Base-by-base conservation (phyloP, 164 flowering plant genomes). In the Vitis cinerea region DNA sequence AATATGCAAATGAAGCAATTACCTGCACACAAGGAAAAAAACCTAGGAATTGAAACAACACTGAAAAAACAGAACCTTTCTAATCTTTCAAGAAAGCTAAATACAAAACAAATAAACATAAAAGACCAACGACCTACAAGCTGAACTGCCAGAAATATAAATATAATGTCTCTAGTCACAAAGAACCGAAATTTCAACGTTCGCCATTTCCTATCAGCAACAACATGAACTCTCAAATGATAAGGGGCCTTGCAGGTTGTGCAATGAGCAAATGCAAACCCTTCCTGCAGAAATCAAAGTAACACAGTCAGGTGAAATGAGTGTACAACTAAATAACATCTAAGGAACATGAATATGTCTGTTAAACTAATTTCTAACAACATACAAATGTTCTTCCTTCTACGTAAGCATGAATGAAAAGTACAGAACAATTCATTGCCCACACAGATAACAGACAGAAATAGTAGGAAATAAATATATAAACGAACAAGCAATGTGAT, bases 201-300 rank as follows among this genome's bases (percentile, higher is more conserved):
- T 72, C 99, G 79, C 98, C 97, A 96, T 80, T 88, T 93, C 72
- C 99, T 84, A 80, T 93, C 97, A 61, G 95, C 95, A 78, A 79
- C 77, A 65, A 69, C 94, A 78, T 91, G 98, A 74, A 92, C 98
- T 78, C 99, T 85, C 83, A 95, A 76, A 77, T 88, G 87, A 75
- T 95, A 95, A 59, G 97, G 99, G 62, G 93, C 90, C 78, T 95
- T 95, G 83, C 99, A 95, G 56, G 99, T 95, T 37, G 99, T 96
- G 86, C 99, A 96, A 79, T 93, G 98, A 68, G 98, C 91, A 86
- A 96, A 96, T 70, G 99, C 99, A 84, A 91, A 93, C 49, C 99
- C 99, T 86, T 96, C 99, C 98, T 93, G 98, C 67, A 88, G 14
- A 77, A 78, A 71, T 12, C 27, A n/a, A 59, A 47, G 48, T 49